A percentile compares a stretch with the other conserved stretches of the same genome.
Conservation (phyloP, 352 stramenopile species). For the Phytopythium helicoides region DNA sequence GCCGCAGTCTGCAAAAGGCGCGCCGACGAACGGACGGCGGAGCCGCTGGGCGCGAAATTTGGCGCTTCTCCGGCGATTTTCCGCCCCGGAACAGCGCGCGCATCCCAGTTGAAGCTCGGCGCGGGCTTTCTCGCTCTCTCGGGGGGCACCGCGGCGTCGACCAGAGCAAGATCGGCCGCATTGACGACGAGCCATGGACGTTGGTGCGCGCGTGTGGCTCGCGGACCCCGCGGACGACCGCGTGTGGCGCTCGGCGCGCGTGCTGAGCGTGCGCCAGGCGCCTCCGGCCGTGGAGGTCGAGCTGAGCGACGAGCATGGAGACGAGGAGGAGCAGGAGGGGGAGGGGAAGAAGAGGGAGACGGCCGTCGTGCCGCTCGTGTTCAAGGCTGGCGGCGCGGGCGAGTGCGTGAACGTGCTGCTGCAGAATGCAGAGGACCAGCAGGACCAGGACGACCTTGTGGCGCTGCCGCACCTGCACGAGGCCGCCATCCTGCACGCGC, state of each 20-base stretch:
- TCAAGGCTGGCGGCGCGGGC: slow-evolving; percentile 21
- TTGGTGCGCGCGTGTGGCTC: slow-evolving; percentile 69
- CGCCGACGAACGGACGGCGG: too few species aligned
- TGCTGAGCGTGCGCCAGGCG: slow-evolving; percentile 15
- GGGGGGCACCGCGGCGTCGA: too few species aligned
- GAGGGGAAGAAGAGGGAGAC: slow-evolving; percentile 5
- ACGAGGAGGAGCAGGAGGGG: slow-evolving; percentile 12
- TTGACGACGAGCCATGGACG: slow-evolving; percentile 51
- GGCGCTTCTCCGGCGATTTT: too few species aligned
- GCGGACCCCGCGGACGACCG: slow-evolving; percentile 40
- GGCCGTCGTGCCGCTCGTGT: slow-evolving; percentile 35
- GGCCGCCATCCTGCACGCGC: slow-evolving; percentile 76
- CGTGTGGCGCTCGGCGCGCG: slow-evolving; percentile 61
- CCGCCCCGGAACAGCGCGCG: too few species aligned
- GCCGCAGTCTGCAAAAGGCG: neutral
- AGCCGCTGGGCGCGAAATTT: too few species aligned
- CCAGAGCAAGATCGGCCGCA: neutral
- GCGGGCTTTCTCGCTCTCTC: too few species aligned
- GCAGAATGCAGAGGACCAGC: slow-evolving; percentile 57
- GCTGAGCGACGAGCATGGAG: slow-evolving; percentile 11
- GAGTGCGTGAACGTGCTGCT: slow-evolving; percentile 72
- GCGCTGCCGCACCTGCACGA: slow-evolving; percentile 84
- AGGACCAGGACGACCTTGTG: slow-evolving; percentile 75
- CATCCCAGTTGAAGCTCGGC: too few species aligned
- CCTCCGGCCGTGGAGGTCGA: slow-evolving; percentile 18